Conservation (phyloP, 2,329 filamentous ascomycete species). For the Sclerotinia sclerotiorum region DNA sequence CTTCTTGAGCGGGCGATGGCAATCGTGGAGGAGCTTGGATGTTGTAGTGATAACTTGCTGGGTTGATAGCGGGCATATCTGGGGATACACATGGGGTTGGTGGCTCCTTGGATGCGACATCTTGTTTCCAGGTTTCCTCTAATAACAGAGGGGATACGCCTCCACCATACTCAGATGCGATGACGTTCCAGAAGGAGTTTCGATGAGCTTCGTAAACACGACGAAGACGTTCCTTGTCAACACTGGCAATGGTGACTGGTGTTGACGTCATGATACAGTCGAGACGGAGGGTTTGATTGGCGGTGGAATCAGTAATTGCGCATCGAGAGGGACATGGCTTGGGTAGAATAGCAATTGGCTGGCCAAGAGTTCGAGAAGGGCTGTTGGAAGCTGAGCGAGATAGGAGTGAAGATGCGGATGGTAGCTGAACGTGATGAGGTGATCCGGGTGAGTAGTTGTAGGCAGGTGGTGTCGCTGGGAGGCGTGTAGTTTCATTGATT, state of each 20-base stretch:
- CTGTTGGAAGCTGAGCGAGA: conserved; percentile 53
- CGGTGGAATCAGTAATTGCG: conserved; percentile 46
- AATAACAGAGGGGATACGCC: conserved; percentile 61
- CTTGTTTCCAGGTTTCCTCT: conserved; percentile 64
- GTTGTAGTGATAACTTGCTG: conserved; percentile 14
- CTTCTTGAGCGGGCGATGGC: conserved; percentile 48
- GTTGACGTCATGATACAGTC: conserved; percentile 54
- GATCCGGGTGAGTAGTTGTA: conserved; percentile 43
- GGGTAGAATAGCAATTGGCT: conserved; percentile 62
- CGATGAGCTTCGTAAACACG: conserved; percentile 70
- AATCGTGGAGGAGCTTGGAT: conserved; percentile 53
- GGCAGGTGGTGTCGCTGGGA: conserved; percentile 39
- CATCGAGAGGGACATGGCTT: conserved; percentile 56
- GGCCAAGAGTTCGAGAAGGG: conserved; percentile 46
- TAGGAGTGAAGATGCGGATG: conserved; percentile 49
- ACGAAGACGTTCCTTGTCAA: conserved; percentile 64
- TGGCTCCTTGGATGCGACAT: conserved; percentile 41
- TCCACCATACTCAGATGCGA: conserved; percentile 70
- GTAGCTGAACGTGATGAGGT: conserved; percentile 42
- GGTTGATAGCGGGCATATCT: conserved; percentile 30
- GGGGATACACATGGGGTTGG: conserved; percentile 41
- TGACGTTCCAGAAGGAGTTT: conserved; percentile 68
- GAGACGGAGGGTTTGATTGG: conserved; percentile 51
- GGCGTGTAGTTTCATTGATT: conserved; percentile 44
- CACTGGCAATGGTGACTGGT: conserved; percentile 42